Base-by-base conservation (phyloP, 441 rosid species). In the Euphorbia schlechtendalii region DNA sequence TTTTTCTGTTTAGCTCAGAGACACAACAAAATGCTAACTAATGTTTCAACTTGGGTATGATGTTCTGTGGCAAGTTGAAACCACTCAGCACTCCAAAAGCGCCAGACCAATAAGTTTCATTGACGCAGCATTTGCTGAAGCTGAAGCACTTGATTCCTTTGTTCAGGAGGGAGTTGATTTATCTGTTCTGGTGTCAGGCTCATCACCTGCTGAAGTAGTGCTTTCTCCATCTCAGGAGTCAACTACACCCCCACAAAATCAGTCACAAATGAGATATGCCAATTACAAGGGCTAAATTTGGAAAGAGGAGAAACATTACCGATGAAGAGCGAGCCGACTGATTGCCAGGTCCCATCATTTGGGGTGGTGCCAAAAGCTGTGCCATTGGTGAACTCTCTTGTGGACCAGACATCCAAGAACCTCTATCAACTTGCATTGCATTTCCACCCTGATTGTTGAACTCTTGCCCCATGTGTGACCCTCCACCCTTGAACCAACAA, bases 141-240 rank as follows among this genome's bases (percentile, higher is more conserved):
- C 86, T 89, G 96, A 73, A 94, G 86, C 78, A 90, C 96, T 82
- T 90, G 99, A 67, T 77, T 84, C 71, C 99, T 82, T 69, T 89
- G 97, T 61, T 87, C 99, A 22, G 86, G 86, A 59, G 99, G 96
- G 68, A 94, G 78, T 45, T 81, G 81, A 82, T 83, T 87, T 48
- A 94, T 90, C 80, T 90, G 96, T 53, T 94, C 99, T 14, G 83
- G 96, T 11, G 97, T 90, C 56, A 94, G 84, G 82, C 97, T 94
- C 96, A 89, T 90, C 66, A 90, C 97, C 81, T 89, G 96, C 65
- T 90, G 97, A 71, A 94, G 93, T 62, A 90, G 80, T 18, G 93
- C 92, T 83, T 88, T 84, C 90, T 90, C 97, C 97, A 83, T 93
- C 69, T 90, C 97, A 34, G 96, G 84, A 43, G 87, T 86, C 84